Percentiles rank a stretch among this genome's conserved stretches.
phyloP scores from a whole-genome alignment of 2,329 filamentous ascomycete genomes.

The Coniella lustricola region DNA sequence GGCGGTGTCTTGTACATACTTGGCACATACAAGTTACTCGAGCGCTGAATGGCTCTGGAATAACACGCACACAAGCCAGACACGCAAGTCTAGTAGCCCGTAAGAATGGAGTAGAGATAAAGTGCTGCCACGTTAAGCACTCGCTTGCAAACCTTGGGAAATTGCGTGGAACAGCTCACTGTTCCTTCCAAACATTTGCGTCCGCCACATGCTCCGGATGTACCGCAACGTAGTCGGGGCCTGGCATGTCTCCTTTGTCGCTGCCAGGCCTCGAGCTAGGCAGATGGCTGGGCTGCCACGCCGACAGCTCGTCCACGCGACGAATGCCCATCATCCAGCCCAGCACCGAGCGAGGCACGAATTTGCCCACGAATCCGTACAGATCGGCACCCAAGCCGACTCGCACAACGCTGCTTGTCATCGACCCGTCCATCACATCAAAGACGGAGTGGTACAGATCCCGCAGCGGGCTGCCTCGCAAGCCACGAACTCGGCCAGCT shows the following conservation, averaged over 20 bases:
- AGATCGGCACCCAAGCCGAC: constrained; percentile 78
- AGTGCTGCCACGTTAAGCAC: no score
- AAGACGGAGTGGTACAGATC: constrained; percentile 83
- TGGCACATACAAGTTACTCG: no score
- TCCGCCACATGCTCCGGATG: constrained; percentile 36
- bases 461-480: constrained; percentile 64
- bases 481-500: constrained; percentile 49
- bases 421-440: constrained; percentile 69
- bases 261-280: constrained; percentile 23
- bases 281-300: constrained; percentile 38
- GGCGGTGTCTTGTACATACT: no score
- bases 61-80: no score
- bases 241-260: constrained; percentile 21
- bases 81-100: no score
- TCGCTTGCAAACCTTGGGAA: background rate
- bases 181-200: constrained; percentile 41
- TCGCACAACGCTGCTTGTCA: constrained; percentile 57
- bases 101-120: no score
- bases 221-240: constrained; percentile 46
- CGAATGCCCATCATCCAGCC: constrained; percentile 88
- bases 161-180: constrained; percentile 12
- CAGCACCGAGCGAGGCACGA: constrained; percentile 71
- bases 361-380: constrained; percentile 79
- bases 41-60: no score
- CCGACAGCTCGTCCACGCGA: constrained; percentile 48